Evolutionary conservation across 768 basidiomycete genomes (phyloP), one percentile per base, ranked within the genome.

Genomic region (Rhodosporidiobolus sp.): DNA sequence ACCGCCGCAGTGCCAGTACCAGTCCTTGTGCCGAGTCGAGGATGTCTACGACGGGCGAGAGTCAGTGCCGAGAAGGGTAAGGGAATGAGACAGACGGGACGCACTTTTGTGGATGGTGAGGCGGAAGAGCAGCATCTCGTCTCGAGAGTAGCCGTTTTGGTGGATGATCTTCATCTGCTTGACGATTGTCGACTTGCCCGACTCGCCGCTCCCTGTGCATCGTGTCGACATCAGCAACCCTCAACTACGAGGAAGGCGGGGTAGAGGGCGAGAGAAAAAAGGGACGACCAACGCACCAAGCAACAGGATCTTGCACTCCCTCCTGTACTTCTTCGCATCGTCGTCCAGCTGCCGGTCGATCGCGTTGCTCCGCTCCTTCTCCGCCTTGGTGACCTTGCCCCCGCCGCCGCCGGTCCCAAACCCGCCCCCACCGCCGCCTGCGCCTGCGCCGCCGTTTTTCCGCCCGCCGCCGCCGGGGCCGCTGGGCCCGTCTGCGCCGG

Each of bases 121-220:
- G 28, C 89, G 85, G 83, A 87, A 95, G 6, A 87, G 85, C 70
- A 88, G 84, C 35, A 92, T 86, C 80, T 96, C 93, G 0, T 89
- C 86, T 14, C 82, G 81, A 4, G 88, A 86, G 82, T 93, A 98
- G 20, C 94, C 94, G 72, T 89, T 88, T 80, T 95, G 91, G 80
- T 98, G 91, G 60, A 97, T 94, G 69, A 97, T 94, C 85, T 95
- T 96, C 94, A 98, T 96, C 81, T 98, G 94, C 80, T 98, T 97
- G 48, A 96, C 93, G 75, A 98, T 92, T 0, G 94, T 98, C 8
- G 88, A 89, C 83, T 97, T 97, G 11, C 94, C 95, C 1, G 90
- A 91, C 83, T 95, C 93, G 77, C 94, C 92, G 22, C 93, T 94
- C 66, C 94, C 94, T 94, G 77, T 28, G 12, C 57, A n/a, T 3